Conservation (phyloP, 306 rosid genomes). For the Casuarina cunninghamiana region DNA sequence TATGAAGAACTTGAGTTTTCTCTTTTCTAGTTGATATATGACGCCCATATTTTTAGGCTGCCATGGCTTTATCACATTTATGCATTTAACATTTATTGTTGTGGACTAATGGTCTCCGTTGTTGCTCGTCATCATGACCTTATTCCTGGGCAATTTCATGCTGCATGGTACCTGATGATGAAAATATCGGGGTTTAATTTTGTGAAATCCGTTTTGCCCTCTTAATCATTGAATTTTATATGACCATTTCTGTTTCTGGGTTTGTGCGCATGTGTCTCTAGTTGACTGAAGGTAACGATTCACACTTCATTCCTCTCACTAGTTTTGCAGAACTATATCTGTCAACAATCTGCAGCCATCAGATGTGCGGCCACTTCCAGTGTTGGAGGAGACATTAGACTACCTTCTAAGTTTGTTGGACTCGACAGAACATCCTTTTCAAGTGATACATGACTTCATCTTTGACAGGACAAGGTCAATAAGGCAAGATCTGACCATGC, state of each 20-base stretch:
- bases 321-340: slow-evolving; percentile 93
- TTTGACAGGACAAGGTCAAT: slow-evolving; percentile 94
- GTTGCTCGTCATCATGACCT: neutral
- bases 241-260: no score
- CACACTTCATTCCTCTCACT: slow-evolving; percentile 23
- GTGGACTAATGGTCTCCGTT: neutral
- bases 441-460: slow-evolving; percentile 80
- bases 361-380: slow-evolving; percentile 75
- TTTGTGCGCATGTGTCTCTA: no score
- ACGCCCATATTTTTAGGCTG: neutral
- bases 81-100: neutral
- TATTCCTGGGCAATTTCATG: neutral
- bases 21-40: neutral
- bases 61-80: neutral
- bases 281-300: slow-evolving; percentile 5
- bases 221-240: neutral
- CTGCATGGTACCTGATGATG: neutral
- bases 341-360: slow-evolving; percentile 57
- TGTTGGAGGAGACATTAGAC: slow-evolving; percentile 70
- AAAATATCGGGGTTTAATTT: neutral
- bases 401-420: slow-evolving; percentile 61
- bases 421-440: slow-evolving; percentile 59
- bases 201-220: neutral
- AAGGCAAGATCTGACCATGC: slow-evolving; percentile 92
- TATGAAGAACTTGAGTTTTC: neutral